Conservation (phyloP, 176 grass and related monocot genomes). For the Aegilops umbellulata region DNA sequence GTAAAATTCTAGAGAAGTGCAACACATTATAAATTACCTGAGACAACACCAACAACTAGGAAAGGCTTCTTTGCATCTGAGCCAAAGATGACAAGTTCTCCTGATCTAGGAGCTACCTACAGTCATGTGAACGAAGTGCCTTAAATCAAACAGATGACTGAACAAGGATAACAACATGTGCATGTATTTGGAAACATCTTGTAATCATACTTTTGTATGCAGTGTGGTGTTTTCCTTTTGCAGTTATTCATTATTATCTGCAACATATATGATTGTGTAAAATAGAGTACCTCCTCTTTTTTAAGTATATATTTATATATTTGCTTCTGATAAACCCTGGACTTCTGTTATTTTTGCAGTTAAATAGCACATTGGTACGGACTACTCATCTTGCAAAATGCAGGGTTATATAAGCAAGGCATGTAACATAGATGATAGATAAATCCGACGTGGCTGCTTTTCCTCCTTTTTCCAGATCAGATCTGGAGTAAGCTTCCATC, state of each 20-base stretch:
- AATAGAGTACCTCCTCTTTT: too few relatives aligned
- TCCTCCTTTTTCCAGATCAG: background rate
- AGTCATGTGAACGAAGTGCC: constrained; percentile 7
- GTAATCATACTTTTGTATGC: background rate
- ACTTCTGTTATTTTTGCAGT: background rate
- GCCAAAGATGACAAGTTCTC: constrained; percentile 55
- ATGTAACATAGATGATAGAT: background rate
- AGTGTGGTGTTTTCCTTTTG: background rate
- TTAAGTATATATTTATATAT: background rate
- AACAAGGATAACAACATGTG: background rate
- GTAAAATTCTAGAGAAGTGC: background rate
- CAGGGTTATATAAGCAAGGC: background rate
- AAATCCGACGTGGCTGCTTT: background rate
- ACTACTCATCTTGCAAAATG: background rate
- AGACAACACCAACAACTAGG: constrained; percentile 55
- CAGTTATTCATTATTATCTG: background rate
- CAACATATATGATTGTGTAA: background rate
- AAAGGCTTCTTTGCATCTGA: constrained; percentile 46
- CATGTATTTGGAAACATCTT: background rate
- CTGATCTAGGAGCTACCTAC: constrained; percentile 52
- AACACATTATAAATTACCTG: constrained; percentile 28
- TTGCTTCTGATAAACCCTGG: background rate
- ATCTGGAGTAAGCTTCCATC: background rate
- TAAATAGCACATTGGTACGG: background rate
- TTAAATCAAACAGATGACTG: background rate